phyloP scores from a whole-genome alignment of 1,284 basidiomycete species.

The Trichosporon asahii region DNA sequence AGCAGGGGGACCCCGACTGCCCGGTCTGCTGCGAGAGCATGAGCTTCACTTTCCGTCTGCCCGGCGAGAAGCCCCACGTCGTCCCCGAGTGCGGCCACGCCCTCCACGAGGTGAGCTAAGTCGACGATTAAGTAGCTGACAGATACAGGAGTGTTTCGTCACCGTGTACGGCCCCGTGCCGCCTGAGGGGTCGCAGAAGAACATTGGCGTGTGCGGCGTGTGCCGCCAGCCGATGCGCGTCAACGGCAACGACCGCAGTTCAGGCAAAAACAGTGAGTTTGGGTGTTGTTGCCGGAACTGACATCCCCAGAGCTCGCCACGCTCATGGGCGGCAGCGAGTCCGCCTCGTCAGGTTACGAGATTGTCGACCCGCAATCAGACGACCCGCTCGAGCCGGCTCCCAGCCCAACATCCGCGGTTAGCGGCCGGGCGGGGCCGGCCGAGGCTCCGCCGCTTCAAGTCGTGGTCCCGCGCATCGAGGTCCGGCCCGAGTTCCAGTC shows the following conservation, averaged over 20 bases:
- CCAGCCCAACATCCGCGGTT: neutral
- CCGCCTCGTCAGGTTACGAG: neutral
- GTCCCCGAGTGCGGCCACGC: conserved; percentile 96
- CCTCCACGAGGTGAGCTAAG: conserved; percentile 77
- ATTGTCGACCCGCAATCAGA: conserved; percentile 65
- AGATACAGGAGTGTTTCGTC: conserved; percentile 80
- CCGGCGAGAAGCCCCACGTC: conserved; percentile 93
- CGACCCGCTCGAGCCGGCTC: conserved; percentile 61
- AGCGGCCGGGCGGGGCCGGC: neutral
- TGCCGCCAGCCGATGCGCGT: conserved; percentile 94
- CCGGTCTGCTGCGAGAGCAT: conserved; percentile 51
- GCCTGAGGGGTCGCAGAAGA: conserved; percentile 62
- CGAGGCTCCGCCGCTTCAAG: conserved; percentile 52
- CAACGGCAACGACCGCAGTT: conserved; percentile 60
- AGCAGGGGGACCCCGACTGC: conserved; percentile 44
- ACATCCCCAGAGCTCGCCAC: conserved; percentile 71
- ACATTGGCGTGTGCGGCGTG: conserved; percentile 91
- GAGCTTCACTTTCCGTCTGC: conserved; percentile 55
- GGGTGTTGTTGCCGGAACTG: conserved; percentile 5
- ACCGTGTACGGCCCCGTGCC: conserved; percentile 89
- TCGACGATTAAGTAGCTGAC: conserved; percentile 15
- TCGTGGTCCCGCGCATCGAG: conserved; percentile 81
- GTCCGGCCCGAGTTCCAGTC: conserved; percentile 83
- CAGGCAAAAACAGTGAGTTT: conserved; percentile 79
- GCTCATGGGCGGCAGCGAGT: conserved; percentile 63